Evolutionary conservation across 2,329 filamentous ascomycete species (phyloP), one percentile per base, ranked within the genome.

Genomic region (Monosporascus sp.): DNA sequence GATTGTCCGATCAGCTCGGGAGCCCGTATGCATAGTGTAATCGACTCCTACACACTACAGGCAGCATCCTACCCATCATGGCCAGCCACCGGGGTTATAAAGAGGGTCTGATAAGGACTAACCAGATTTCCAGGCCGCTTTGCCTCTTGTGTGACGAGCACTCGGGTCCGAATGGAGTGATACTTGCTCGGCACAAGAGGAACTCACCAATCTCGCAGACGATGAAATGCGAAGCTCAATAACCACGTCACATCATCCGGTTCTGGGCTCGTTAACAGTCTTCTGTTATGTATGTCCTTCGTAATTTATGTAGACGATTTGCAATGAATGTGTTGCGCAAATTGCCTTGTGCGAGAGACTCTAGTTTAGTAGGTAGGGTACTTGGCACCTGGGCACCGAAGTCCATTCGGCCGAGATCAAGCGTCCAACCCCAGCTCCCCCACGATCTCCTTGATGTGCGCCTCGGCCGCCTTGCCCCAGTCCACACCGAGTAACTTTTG

Each of bases 391-490:
- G 6, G 39, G 9, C 22, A 20, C 39, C 8, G 17, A 42, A 42
- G 39, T 20, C 39, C 8, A 42, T 42, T 42, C 39, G 20, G 39
- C 18, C 39, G 39, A 42, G 39, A 24, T 42, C 14, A 42, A 42
- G 39, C 39, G 3, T 49, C 37, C 4, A 81, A 60, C 36, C 71
- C 72, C 51, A 83, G 64, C 56, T 69, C 70, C 50, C 69, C 66
- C 38, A 78, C 72, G 25, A 77, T 59, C 9, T 58, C 62, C 60
- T 72, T 73, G 34, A 82, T 67, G 51, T 70, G 65, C 6, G 58
- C 61, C 65, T 78, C 81, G 25, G 74, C 73, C n/a, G 78, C 81
- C 52, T 68, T 73, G 18, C 75, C 74, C 81, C 82, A 86, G 60
- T 86, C 81, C 14, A 81, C 70, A 5, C 81, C 72, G 62, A 77